Evolutionary conservation across 2,329 filamentous ascomycete species (phyloP), one percentile per base, ranked within the genome.

Genomic region (Cercospora janseana): DNA sequence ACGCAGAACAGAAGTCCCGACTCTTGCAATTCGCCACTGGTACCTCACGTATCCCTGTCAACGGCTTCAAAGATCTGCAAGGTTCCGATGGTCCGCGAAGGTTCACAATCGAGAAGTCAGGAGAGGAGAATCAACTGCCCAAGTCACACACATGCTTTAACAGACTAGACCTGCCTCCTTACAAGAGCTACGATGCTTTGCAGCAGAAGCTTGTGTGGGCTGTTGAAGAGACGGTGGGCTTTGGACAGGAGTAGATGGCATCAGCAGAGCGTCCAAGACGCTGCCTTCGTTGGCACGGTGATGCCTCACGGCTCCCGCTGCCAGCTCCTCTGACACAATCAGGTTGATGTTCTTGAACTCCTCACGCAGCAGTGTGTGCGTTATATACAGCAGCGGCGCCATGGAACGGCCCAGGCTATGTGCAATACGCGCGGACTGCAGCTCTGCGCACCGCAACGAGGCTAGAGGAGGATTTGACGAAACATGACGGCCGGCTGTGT

Each of bases 91-190:
- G 93, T 3, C 93, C 93, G 7, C 81, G 93, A 71, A 79, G 93
- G 56, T 98, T 98, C 66, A 98, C 93, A 1, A 97, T 98, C 70
- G 93, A 98, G 71, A 97, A 97, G 75, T 89, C 91, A 28, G 93
- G 93, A 51, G 93, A 97, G 68, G 77, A 91, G 45, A 83, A 79
- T 54, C 95, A 96, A 63, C 70, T 98, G 66, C 93, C 93, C 24
- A 98, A 98, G 75, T 93, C 90, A 53, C 93, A 98, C 70, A 98
- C 93, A 62, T 98, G 93, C 74, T 98, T 98, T 79, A 98, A 98
- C 72, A 90, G 93, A 64, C 80, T 98, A 60, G 93, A 98, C 72
- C 75, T 98, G 42, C 93, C 93, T 31, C 85, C 89, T 21, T 98
- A 98, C 69, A 97, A 96, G 77, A 82, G 79, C 16, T 79, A 91